A percentile compares a stretch with the other conserved stretches of the same genome.
phyloP scores from a whole-genome alignment of 306 rosid genomes.

The Gleditsia sinensis region DNA sequence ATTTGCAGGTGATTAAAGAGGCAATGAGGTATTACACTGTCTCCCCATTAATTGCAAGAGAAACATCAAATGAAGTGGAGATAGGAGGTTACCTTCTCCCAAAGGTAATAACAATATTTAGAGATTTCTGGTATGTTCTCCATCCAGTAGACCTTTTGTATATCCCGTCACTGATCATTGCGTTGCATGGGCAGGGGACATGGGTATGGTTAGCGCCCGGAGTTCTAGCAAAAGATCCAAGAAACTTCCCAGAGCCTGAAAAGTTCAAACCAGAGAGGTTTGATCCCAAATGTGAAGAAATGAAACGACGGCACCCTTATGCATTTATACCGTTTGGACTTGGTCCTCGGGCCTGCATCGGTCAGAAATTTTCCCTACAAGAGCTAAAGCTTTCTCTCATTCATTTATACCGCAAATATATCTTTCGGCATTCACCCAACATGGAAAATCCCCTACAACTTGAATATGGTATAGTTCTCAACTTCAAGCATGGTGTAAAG shows the following conservation, averaged over 20 bases:
- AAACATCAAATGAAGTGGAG: conserved; percentile 75
- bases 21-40: conserved; percentile 78
- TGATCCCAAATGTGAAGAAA: conserved; percentile 77
- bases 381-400: conserved; percentile 85
- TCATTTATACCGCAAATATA: conserved; percentile 73
- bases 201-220: conserved; percentile 98
- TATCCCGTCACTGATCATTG: background rate
- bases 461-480: conserved; percentile 86
- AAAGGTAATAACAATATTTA: too few species aligned
- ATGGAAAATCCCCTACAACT: conserved; percentile 86
- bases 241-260: conserved; percentile 85
- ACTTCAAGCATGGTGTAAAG: conserved; percentile 87
- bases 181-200: conserved; percentile 65
- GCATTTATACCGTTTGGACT: conserved; percentile 89
- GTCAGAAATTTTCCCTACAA: conserved; percentile 75
- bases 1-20: conserved; percentile 83
- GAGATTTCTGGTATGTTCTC: too few species aligned
- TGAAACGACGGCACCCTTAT: conserved; percentile 80
- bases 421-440: conserved; percentile 75
- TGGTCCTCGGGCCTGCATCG: conserved; percentile 92
- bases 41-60: conserved; percentile 94
- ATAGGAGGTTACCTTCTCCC: conserved; percentile 94
- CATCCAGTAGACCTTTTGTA: background rate
- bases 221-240: conserved; percentile 86
- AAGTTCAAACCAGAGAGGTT: conserved; percentile 93